Evolutionary conservation across 768 basidiomycete species (phyloP).

Genomic region (Heimioporus sp.): DNA sequence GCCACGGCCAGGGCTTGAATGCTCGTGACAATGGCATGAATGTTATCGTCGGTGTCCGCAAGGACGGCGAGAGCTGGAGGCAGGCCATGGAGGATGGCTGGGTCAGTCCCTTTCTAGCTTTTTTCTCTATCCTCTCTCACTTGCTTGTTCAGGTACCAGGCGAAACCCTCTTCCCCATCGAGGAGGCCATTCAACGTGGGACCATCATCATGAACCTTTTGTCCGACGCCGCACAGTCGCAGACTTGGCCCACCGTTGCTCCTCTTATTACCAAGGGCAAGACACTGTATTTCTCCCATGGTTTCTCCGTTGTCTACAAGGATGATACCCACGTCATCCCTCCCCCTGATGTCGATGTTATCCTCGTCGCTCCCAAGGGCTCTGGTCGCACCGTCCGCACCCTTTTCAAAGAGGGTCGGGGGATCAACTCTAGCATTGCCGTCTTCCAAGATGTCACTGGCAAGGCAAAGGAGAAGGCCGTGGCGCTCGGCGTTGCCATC

Average conservation of each 20-base stretch:
- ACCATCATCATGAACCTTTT: constrained; percentile 99
- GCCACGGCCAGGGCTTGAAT: constrained; percentile 97
- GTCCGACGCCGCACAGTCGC: constrained; percentile 98
- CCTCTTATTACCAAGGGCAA: constrained; percentile 99
- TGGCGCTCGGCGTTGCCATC: constrained; percentile 89
- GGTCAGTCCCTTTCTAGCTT: constrained; percentile 45
- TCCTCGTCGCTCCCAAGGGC: constrained; percentile 98
- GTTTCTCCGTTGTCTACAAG: constrained; percentile 99
- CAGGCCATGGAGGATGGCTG: constrained; percentile 96
- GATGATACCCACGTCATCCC: constrained; percentile 93
- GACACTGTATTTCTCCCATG: constrained; percentile 99
- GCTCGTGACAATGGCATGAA: constrained; percentile 99
- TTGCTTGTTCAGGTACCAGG: constrained; percentile 69
- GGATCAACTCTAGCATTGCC: constrained; percentile 93
- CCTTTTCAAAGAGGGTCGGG: constrained; percentile 99
- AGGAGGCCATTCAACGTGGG: constrained; percentile 93
- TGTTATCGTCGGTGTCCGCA: constrained; percentile 97
- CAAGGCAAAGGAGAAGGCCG: constrained; percentile 95
- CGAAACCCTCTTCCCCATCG: constrained; percentile 96
- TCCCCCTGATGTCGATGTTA: constrained; percentile 94
- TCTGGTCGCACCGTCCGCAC: constrained; percentile 99
- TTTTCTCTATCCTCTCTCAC: neutral
- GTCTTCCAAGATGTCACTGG: constrained; percentile 98
- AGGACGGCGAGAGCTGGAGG: constrained; percentile 95
- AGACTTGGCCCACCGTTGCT: constrained; percentile 86